These are phyloP conservation scores for Carpediemonas membranifera DNA, from an alignment of 78 protist species.

Conservation along the genomic window DNA sequence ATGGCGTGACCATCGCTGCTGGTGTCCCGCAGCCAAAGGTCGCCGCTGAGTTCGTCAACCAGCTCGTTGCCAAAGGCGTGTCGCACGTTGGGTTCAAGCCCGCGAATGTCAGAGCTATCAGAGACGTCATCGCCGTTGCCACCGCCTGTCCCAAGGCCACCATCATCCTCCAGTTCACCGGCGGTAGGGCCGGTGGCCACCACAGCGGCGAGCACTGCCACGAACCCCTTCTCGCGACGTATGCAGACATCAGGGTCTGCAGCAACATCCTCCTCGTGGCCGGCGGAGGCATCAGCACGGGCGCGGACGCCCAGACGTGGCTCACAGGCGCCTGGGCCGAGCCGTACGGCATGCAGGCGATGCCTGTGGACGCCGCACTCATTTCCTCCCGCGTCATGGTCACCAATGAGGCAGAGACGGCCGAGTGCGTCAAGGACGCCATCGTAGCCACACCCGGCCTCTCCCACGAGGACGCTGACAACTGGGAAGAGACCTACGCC, in stretches of 20 bases:
- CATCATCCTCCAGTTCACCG: conserved; percentile 53
- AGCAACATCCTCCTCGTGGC: conserved; percentile 43
- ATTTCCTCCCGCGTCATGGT: conserved; percentile 43
- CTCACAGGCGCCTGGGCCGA: conserved; percentile 41
- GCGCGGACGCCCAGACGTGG: conserved; percentile 22
- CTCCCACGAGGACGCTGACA: conserved; percentile 10
- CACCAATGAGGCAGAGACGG: conserved; percentile 32
- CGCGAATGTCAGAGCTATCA: conserved; percentile 26
- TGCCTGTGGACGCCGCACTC: conserved; percentile 53
- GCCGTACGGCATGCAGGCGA: conserved; percentile 20
- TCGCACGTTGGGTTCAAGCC: conserved; percentile 49
- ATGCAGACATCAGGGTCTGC: conserved; percentile 28
- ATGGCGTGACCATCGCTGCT: conserved; percentile 46
- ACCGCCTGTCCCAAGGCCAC: conserved; percentile 12
- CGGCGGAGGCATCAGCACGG: conserved; percentile 38
- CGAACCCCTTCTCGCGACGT: conserved; percentile 44
- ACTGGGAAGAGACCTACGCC: conserved; percentile 44
- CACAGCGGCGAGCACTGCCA: conserved; percentile 52
- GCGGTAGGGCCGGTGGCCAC: conserved; percentile 60
- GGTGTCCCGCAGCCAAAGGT: conserved; percentile 50
- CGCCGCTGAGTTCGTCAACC: conserved; percentile 29
- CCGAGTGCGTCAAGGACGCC: conserved; percentile 15
- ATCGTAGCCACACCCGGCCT: conserved; percentile 22
- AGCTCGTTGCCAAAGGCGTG: conserved; percentile 21
- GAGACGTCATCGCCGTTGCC: conserved; percentile 37